Evolutionary conservation across 768 basidiomycete species (phyloP).

Genomic region (Boletellus sp.): DNA sequence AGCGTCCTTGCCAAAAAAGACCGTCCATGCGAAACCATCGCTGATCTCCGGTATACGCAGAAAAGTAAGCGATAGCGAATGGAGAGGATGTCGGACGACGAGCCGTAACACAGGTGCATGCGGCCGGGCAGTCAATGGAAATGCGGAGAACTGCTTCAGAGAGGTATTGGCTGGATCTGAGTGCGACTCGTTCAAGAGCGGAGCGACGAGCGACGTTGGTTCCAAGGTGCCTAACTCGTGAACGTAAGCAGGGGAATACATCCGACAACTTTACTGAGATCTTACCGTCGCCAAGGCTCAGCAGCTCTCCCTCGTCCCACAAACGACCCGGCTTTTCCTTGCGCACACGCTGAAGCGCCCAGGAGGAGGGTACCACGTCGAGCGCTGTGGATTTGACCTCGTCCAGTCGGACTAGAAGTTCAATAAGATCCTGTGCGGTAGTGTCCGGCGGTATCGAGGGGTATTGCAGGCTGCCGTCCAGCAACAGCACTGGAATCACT

Average conservation of each 20-base stretch:
- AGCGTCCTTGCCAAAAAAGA: slow-evolving; percentile 58
- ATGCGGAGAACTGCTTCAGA: slow-evolving; percentile 63
- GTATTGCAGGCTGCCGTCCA: slow-evolving; percentile 60
- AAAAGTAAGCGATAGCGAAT: slow-evolving; percentile 54
- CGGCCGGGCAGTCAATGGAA: slow-evolving; percentile 63
- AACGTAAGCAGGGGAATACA: slow-evolving; percentile 11
- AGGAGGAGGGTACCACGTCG: slow-evolving; percentile 53
- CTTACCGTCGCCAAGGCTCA: slow-evolving; percentile 60
- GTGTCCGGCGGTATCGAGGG: slow-evolving; percentile 52
- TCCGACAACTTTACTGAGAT: background rate
- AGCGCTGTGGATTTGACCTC: slow-evolving; percentile 53
- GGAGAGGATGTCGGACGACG: slow-evolving; percentile 61
- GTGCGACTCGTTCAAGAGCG: slow-evolving; percentile 44
- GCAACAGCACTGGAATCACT: slow-evolving; percentile 57
- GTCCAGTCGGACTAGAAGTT: slow-evolving; percentile 43
- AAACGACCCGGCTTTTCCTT: slow-evolving; percentile 53
- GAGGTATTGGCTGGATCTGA: slow-evolving; percentile 23
- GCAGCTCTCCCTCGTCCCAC: slow-evolving; percentile 73
- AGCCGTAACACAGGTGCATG: slow-evolving; percentile 66
- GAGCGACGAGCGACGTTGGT: slow-evolving; percentile 44
- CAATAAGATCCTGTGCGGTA: slow-evolving; percentile 58
- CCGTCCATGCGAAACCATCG: slow-evolving; percentile 63
- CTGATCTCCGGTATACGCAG: slow-evolving; percentile 72
- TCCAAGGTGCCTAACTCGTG: slow-evolving; percentile 45
- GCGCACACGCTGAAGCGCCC: slow-evolving; percentile 68